A percentile compares a stretch with the other conserved stretches of the same genome.
Conservation (phyloP, 495 filamentous ascomycete genomes). For the Astrocystis sublimbata region DNA sequence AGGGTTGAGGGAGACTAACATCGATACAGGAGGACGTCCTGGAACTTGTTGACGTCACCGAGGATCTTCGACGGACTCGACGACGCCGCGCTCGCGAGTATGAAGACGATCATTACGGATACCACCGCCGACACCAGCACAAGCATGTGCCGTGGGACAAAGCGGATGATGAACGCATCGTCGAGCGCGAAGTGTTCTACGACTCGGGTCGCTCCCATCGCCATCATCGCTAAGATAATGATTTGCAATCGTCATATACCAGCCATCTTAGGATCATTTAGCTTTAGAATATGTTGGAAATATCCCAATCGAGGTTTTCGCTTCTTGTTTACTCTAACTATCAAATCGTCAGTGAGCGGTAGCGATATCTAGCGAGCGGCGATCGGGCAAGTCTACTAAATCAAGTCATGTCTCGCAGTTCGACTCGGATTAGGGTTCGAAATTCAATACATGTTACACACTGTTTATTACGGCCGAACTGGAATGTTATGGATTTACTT, state of each 20-base stretch:
- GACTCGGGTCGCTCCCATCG: constrained; percentile 42
- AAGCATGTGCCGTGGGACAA: constrained; percentile 36
- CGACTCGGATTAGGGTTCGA: too few relatives aligned
- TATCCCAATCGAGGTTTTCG: not conserved
- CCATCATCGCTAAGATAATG: constrained; percentile 32
- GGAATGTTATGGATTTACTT: not conserved
- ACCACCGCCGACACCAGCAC: constrained; percentile 58
- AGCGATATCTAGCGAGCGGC: too few relatives aligned
- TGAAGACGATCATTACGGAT: constrained; percentile 70
- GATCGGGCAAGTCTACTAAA: too few relatives aligned
- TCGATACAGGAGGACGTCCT: constrained; percentile 77
- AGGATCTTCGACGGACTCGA: constrained; percentile 76
- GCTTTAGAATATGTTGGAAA: not conserved
- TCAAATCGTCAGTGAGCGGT: too few relatives aligned
- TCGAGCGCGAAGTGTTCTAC: constrained; percentile 60
- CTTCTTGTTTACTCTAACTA: too few relatives aligned
- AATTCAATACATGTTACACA: too few relatives aligned
- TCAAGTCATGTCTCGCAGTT: too few relatives aligned
- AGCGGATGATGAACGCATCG: constrained; percentile 57
- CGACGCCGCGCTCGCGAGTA: constrained; percentile 78
- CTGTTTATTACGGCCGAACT: too few relatives aligned
- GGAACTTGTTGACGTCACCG: constrained; percentile 75
- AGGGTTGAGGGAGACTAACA: constrained; percentile 32
- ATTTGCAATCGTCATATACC: too few relatives aligned
- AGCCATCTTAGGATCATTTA: not conserved